Evolutionary conservation across 768 basidiomycete genomes (phyloP).

Genomic region (Kwoniella bestiolae): DNA sequence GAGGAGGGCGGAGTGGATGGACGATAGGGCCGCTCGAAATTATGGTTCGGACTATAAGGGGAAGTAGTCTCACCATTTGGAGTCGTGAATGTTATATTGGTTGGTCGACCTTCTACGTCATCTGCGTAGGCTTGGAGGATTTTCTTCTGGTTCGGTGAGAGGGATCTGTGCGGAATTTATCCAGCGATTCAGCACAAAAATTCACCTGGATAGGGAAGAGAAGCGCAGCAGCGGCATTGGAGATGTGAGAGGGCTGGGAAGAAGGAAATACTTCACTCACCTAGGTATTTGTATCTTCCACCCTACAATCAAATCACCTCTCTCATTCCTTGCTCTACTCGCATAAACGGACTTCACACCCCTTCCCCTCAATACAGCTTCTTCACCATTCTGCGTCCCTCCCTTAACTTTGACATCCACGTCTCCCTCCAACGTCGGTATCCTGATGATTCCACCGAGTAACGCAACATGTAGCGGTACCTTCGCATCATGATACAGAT

Average conservation of each 20-base stretch:
- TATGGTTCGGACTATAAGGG: slow-evolving; percentile 2
- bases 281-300: slow-evolving; percentile 88
- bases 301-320: slow-evolving; percentile 80
- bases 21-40: slow-evolving; percentile 16
- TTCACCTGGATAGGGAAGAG: no score
- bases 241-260: neutral
- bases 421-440: slow-evolving; percentile 93
- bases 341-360: slow-evolving; percentile 65
- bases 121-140: slow-evolving; percentile 88
- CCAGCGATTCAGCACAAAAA: no score
- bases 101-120: slow-evolving; percentile 76
- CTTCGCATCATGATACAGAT: slow-evolving; percentile 84
- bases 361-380: slow-evolving; percentile 88
- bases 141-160: slow-evolving; percentile 80
- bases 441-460: slow-evolving; percentile 87
- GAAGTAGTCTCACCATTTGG: slow-evolving; percentile 26
- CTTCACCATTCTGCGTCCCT: slow-evolving; percentile 95
- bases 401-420: slow-evolving; percentile 89
- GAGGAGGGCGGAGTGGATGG: slow-evolving; percentile 6
- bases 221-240: no score
- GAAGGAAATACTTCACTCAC: slow-evolving; percentile 62
- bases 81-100: slow-evolving; percentile 45
- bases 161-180: slow-evolving; percentile 75
- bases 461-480: slow-evolving; percentile 90
- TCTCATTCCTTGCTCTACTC: slow-evolving; percentile 31